Evolutionary conservation across 2,329 filamentous ascomycete genomes (phyloP).

Genomic region (Drechslerella coelobrocha): DNA sequence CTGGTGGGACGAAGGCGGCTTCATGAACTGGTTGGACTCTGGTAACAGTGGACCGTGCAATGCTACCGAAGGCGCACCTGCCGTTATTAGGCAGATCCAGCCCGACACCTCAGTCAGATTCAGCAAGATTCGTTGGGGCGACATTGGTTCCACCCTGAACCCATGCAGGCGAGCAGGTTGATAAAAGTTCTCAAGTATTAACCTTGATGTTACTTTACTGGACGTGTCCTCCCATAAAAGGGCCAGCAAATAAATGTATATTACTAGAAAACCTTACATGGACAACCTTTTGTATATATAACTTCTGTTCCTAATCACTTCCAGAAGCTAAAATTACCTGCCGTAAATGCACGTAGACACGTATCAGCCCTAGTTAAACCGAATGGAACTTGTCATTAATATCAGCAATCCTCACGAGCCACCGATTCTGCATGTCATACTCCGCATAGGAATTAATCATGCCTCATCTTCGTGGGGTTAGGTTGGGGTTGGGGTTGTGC

Average conservation of each 20-base stretch:
- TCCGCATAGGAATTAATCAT: no score
- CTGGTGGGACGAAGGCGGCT: slow-evolving; percentile 65
- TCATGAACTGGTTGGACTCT: slow-evolving; percentile 67
- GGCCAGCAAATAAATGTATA: background rate
- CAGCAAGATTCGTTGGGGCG: slow-evolving; percentile 67
- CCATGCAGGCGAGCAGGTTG: no score
- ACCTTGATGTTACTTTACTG: background rate
- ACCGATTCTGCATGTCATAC: no score
- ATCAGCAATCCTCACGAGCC: no score
- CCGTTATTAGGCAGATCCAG: slow-evolving; percentile 61
- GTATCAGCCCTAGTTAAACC: no score
- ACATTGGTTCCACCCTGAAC: slow-evolving; percentile 64
- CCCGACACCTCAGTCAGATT: slow-evolving; percentile 64
- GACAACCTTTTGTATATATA: slow-evolving; percentile 17
- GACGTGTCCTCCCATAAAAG: background rate
- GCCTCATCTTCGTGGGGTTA: no score
- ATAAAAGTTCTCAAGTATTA: background rate
- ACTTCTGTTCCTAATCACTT: background rate
- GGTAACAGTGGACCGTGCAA: slow-evolving; percentile 64
- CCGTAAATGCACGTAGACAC: no score
- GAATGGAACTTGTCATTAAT: no score
- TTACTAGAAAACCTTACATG: background rate
- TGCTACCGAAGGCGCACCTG: slow-evolving; percentile 64
- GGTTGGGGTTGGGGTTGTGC: no score
- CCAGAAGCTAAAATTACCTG: no score